These are phyloP conservation scores for Starmerella bombicola DNA, from an alignment of 805 yeast genomes.

Conservation along the genomic window DNA sequence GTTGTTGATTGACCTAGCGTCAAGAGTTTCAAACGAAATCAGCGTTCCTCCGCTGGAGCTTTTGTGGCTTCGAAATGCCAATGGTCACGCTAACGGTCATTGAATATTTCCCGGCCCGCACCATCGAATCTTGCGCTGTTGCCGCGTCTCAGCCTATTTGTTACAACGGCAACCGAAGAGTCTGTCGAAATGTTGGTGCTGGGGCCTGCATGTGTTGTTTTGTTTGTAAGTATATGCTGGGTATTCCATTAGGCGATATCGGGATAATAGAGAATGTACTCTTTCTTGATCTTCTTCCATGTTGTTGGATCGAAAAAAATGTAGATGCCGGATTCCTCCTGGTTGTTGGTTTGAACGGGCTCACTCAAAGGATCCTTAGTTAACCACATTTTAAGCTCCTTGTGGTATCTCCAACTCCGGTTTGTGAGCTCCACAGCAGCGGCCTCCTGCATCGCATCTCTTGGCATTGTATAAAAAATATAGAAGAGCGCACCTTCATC, in stretches of 20 bases:
- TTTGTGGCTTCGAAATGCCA: too few species aligned
- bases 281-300: constrained; percentile 87
- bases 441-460: constrained; percentile 83
- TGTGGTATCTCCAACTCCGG: constrained; percentile 95
- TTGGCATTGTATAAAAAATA: constrained; percentile 85
- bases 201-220: too few species aligned
- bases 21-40: too few species aligned
- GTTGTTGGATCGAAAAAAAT: constrained; percentile 89
- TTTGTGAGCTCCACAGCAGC: constrained; percentile 83
- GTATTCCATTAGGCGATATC: constrained; percentile 44
- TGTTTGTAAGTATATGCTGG: too few species aligned
- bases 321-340: constrained; percentile 85
- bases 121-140: too few species aligned
- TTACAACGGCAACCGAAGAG: too few species aligned
- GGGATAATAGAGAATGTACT: constrained; percentile 47
- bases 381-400: constrained; percentile 89
- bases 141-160: too few species aligned
- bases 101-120: too few species aligned
- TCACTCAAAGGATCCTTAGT: constrained; percentile 87
- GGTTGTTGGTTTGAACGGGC: constrained; percentile 68
- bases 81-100: too few species aligned
- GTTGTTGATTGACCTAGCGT: too few species aligned
- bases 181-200: too few species aligned
- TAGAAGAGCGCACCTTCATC: constrained; percentile 88
- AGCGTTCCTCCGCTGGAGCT: too few species aligned